Evolutionary conservation across 495 filamentous ascomycete genomes (phyloP).

Genomic region (Lasiosphaeriaceae sp.): DNA sequence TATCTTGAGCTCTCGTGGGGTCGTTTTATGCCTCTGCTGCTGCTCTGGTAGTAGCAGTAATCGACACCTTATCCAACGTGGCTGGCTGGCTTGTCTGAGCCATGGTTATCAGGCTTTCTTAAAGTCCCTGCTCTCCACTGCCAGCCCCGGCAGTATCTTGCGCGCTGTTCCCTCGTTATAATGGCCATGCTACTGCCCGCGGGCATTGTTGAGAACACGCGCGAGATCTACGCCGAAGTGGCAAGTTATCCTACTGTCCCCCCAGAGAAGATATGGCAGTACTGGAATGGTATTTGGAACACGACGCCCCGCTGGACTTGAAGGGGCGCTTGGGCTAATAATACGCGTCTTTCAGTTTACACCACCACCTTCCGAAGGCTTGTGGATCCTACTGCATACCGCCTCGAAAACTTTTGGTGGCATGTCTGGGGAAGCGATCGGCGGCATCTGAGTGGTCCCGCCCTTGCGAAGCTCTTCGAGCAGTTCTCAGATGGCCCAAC

Average conservation of each 20-base stretch:
- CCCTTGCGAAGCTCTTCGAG: slow-evolving; percentile 44
- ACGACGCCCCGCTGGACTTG: not conserved
- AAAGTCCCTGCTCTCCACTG: not conserved
- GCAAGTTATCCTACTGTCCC: slow-evolving; percentile 45
- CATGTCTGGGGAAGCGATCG: slow-evolving; percentile 51
- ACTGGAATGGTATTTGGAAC: slow-evolving; percentile 45
- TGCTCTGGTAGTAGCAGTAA: not conserved
- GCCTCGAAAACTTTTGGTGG: slow-evolving; percentile 56
- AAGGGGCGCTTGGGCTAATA: slow-evolving; percentile 9
- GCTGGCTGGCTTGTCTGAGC: not conserved
- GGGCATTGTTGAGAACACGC: slow-evolving; percentile 46
- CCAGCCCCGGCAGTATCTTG: not conserved
- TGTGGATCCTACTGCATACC: slow-evolving; percentile 48
- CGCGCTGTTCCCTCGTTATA: not conserved
- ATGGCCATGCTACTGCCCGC: slow-evolving; percentile 40
- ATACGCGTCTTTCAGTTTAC: slow-evolving; percentile 37
- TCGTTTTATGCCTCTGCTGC: not conserved
- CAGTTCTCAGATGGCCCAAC: slow-evolving; percentile 47
- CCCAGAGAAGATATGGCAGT: slow-evolving; percentile 43
- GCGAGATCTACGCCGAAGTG: slow-evolving; percentile 41
- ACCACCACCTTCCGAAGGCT: slow-evolving; percentile 48
- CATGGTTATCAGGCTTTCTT: slow-evolving; percentile 2
- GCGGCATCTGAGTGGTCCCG: slow-evolving; percentile 39
- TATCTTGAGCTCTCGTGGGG: too few species aligned
- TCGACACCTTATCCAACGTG: not conserved